These are phyloP conservation scores for Saccharomycopsis olivae DNA, from an alignment of 805 yeast genomes.

Conservation along the genomic window DNA sequence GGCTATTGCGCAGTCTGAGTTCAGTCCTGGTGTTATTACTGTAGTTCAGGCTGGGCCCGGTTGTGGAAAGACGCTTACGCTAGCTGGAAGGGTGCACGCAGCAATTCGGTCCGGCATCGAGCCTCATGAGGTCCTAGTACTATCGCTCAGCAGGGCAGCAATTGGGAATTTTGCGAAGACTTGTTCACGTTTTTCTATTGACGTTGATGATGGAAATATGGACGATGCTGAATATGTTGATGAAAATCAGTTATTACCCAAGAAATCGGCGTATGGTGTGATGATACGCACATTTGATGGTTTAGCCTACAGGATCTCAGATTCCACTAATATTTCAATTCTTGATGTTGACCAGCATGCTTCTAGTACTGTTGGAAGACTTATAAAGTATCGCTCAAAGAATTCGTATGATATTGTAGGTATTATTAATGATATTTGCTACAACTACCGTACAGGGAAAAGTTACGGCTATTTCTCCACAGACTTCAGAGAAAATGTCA, in stretches of 20 bases:
- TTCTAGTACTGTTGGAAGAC: too few relatives aligned
- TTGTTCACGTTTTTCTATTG: too few relatives aligned
- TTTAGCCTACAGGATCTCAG: conserved; percentile 36
- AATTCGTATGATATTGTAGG: too few relatives aligned
- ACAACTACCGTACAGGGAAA: too few relatives aligned
- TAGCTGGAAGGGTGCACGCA: conserved; percentile 1
- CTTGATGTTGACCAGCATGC: too few relatives aligned
- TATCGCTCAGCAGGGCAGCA: conserved; percentile 62
- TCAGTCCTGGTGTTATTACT: not conserved
- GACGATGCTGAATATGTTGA: conserved; percentile 22
- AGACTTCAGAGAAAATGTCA: not conserved
- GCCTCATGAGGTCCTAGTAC: conserved; percentile 48
- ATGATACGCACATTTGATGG: conserved; percentile 40
- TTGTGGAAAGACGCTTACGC: conserved; percentile 16
- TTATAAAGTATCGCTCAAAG: too few relatives aligned
- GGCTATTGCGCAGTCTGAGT: not conserved
- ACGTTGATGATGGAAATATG: conserved; percentile 17
- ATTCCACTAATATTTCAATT: not conserved
- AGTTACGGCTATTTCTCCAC: not conserved
- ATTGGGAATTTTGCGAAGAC: conserved; percentile 46
- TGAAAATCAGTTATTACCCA: conserved; percentile 23
- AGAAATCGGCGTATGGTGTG: not conserved
- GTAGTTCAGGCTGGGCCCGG: conserved; percentile 17
- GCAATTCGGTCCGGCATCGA: conserved; percentile 20
- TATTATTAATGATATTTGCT: too few relatives aligned